Percentiles rank a stretch among this genome's conserved stretches.
phyloP scores from a whole-genome alignment of 2,329 filamentous ascomycete species.

The Diaporthe citri region DNA sequence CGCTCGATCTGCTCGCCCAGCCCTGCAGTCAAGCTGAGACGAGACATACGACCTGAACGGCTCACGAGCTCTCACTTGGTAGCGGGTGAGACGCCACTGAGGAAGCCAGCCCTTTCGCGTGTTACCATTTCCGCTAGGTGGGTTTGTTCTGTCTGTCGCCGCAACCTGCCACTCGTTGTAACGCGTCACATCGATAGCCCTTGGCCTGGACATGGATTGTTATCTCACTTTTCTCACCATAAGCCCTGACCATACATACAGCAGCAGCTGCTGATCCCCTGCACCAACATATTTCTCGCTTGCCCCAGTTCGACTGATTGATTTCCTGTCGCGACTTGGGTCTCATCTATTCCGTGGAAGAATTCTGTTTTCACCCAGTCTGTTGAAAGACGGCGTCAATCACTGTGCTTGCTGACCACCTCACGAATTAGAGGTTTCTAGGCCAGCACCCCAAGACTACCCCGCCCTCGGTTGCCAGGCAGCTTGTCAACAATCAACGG shows the following conservation, averaged over 20 bases:
- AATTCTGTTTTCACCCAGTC: neutral
- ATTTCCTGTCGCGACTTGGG: neutral
- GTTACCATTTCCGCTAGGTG: neutral
- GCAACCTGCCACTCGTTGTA: slow-evolving; percentile 17
- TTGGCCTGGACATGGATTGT: slow-evolving; percentile 1
- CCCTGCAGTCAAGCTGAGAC: slow-evolving; percentile 17
- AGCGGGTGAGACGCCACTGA: slow-evolving; percentile 5
- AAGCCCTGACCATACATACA: neutral
- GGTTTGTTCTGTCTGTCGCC: neutral
- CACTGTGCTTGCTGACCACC: neutral
- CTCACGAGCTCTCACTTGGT: neutral
- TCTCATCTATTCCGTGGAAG: neutral
- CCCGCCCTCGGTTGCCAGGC: slow-evolving; percentile 23
- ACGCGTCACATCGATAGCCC: slow-evolving; percentile 3
- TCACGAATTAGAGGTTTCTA: neutral
- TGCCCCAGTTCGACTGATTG: slow-evolving; percentile 8
- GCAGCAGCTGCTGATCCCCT: neutral
- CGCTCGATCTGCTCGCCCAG: neutral
- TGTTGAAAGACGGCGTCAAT: neutral
- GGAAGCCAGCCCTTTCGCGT: neutral
- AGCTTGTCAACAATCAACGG: slow-evolving; percentile 14
- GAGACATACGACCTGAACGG: slow-evolving; percentile 13
- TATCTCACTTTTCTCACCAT: slow-evolving; percentile 4
- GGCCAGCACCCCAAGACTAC: slow-evolving; percentile 5
- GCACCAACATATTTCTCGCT: neutral